phyloP scores from a whole-genome alignment of 2,329 filamentous ascomycete species.

The Geoglossum cookeanum region DNA sequence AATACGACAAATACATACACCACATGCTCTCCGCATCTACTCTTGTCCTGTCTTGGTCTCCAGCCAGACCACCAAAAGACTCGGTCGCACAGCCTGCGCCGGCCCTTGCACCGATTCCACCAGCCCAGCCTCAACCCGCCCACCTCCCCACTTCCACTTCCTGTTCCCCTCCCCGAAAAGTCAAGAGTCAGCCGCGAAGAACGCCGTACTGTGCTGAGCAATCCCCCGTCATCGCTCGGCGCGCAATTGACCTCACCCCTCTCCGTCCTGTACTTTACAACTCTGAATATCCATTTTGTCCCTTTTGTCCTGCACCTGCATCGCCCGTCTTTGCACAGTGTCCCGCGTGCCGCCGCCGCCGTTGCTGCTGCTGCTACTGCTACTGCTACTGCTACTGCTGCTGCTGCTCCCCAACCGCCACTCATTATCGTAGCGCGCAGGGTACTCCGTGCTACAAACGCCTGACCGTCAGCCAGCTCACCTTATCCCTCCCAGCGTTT shows the following conservation, averaged over 20 bases:
- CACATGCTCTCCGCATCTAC: too few species aligned
- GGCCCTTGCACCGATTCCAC: neutral
- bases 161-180: neutral
- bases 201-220: neutral
- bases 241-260: too few species aligned
- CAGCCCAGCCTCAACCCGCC: neutral
- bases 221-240: neutral
- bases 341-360: neutral
- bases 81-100: neutral
- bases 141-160: neutral
- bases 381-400: neutral
- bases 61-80: neutral
- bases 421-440: neutral
- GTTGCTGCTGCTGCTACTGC: neutral
- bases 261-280: too few species aligned
- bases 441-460: neutral
- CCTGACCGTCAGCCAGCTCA: neutral
- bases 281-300: neutral
- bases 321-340: neutral
- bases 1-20: too few species aligned
- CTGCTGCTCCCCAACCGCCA: neutral
- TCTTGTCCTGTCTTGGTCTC: too few species aligned
- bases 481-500: neutral
- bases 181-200: slow-evolving; percentile 1
- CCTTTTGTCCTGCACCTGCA: neutral